Conservation (phyloP, 2,329 filamentous ascomycete species). For the Cadophora gregata region DNA sequence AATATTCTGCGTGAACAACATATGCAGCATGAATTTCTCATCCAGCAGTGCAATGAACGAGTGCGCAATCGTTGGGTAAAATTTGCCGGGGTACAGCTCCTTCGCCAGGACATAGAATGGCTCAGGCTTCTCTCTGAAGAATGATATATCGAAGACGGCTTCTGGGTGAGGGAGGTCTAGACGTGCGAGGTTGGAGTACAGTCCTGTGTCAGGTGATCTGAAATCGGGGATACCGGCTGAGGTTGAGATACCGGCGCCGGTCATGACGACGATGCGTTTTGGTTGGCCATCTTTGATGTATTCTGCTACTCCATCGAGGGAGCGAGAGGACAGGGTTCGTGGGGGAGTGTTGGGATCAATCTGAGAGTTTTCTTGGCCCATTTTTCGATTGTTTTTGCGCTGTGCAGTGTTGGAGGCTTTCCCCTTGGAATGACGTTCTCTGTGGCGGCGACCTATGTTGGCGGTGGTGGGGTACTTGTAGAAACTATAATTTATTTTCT, state of each 20-base stretch:
- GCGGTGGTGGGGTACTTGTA: constrained; percentile 17
- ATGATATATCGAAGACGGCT: constrained; percentile 91
- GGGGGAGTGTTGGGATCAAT: constrained; percentile 68
- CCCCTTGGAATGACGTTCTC: constrained; percentile 24
- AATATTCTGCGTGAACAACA: constrained; percentile 97
- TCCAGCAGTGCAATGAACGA: constrained; percentile 85
- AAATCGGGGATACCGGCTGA: constrained; percentile 87
- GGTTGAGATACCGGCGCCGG: constrained; percentile 87
- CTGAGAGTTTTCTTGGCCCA: constrained; percentile 88
- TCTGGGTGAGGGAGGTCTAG: constrained; percentile 88
- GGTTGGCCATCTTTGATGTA: constrained; percentile 75
- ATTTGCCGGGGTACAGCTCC: constrained; percentile 91
- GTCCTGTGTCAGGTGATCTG: constrained; percentile 86
- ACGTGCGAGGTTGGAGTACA: constrained; percentile 89
- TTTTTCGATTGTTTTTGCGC: constrained; percentile 53
- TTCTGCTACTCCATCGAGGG: constrained; percentile 76
- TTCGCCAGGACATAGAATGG: constrained; percentile 93
- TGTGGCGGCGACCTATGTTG: constrained; percentile 28
- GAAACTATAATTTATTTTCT: not conserved
- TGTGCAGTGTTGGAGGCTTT: constrained; percentile 16
- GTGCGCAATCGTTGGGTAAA: constrained; percentile 87
- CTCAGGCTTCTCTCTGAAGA: constrained; percentile 81
- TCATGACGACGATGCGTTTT: constrained; percentile 82
- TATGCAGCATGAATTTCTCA: constrained; percentile 77
- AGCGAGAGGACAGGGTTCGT: constrained; percentile 69